Percentiles rank a stretch among this genome's conserved stretches.
Conservation (phyloP, 2,329 filamentous ascomycete species). For the Chaetomiaceae sp. region DNA sequence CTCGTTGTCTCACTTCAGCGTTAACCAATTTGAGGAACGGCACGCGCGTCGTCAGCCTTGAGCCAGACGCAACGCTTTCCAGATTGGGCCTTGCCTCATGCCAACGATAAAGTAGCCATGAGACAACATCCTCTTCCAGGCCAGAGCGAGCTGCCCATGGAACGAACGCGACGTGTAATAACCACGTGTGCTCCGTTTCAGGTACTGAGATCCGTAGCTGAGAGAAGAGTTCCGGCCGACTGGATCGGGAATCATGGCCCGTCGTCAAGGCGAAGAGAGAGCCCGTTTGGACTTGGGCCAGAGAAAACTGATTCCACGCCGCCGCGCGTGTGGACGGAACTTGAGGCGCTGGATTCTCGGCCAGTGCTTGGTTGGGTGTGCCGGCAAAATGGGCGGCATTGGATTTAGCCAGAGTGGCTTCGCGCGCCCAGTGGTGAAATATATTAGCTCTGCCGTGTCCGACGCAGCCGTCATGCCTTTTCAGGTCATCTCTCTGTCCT, state of each 20-base stretch:
- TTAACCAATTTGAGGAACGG: neutral
- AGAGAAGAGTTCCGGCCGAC: too few species aligned
- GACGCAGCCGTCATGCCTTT: conserved; percentile 21
- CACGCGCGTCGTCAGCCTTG: neutral
- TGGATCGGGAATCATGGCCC: too few species aligned
- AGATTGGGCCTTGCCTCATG: neutral
- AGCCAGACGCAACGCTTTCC: conserved; percentile 10
- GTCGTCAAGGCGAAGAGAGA: too few species aligned
- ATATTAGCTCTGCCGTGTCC: conserved; percentile 29
- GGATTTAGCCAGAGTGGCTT: conserved; percentile 30
- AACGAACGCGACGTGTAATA: neutral
- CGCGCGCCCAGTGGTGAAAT: conserved; percentile 24
- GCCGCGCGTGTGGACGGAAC: conserved; percentile 18
- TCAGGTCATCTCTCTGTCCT: conserved; percentile 15
- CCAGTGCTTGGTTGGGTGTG: conserved; percentile 17
- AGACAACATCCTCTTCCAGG: neutral
- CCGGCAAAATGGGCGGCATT: conserved; percentile 27
- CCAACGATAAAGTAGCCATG: neutral
- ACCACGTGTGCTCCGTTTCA: too few species aligned
- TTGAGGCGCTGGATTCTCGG: conserved; percentile 11
- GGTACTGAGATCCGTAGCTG: too few species aligned
- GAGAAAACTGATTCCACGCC: too few species aligned
- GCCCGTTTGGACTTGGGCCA: too few species aligned
- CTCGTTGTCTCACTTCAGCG: too few species aligned
- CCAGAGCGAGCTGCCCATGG: neutral